Evolutionary conservation across 768 basidiomycete species (phyloP), one percentile per base, ranked within the genome.

Genomic region (Rhodocollybia butyracea): DNA sequence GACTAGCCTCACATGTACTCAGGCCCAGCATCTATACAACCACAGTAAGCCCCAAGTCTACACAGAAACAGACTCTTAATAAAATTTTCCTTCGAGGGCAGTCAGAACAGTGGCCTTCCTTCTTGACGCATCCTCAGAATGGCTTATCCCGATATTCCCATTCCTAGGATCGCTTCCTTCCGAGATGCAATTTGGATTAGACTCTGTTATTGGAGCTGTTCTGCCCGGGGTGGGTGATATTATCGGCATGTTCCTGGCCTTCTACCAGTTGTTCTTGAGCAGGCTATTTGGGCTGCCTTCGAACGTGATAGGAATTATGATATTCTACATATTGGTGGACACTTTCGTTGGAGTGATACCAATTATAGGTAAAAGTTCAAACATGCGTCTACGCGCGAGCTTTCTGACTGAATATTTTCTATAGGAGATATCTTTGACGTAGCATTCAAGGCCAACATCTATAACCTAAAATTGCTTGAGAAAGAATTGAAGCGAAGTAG

Each of bases 111-210:
- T 58, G 3, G 57, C 57, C 10, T 58, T 34, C 36, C 34, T 58
- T 15, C 52, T 58, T 5, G 57, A 58, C 39, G 51, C 57, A n/a
- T 58, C 57, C 5, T 58, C 57, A 15, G 51, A 58, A 58, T 58
- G 57, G 57, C 52, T 58, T 32, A 58, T 58, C 27, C 57, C 57
- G 22, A 29, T 46, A 21, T 58, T 58, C 36, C 57, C 57, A 1
- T 47, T 48, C 29, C 27, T 58, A 36, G 51, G 36, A 12, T 58
- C 52, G 4, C 24, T 58, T 22, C 57, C 57, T 34, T 31, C 39
- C 17, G 57, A 58, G 34, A 30, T 58, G 51, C 57, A 58, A 30
- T 58, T 58, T 30, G 57, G 57, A 15, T 21, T 58, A n/a, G 57
- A 58, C 34, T 54, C 57, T 17, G 36, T 58, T 8, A 54, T 58